A percentile compares a stretch with the other conserved stretches of the same genome.
Evolutionary conservation across 768 basidiomycete genomes (phyloP).

Genomic region (Lentinus brumalis): DNA sequence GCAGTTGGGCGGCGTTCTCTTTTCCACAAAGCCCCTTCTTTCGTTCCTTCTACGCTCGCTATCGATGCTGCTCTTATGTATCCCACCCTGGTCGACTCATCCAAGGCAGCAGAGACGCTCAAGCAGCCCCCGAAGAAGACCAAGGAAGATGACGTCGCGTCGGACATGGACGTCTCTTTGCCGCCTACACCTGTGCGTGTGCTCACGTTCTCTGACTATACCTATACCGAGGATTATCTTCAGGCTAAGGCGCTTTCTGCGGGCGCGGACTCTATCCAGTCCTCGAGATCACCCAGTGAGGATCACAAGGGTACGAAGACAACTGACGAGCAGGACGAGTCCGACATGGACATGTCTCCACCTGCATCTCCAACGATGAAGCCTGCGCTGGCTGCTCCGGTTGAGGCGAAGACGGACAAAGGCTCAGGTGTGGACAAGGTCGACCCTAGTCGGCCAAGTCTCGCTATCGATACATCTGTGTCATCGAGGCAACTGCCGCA

Average conservation of each 20-base stretch:
- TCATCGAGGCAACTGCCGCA: constrained; percentile 5
- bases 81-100: not conserved
- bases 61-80: constrained; percentile 14
- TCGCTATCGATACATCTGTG: constrained; percentile 11
- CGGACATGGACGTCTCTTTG: constrained; percentile 15
- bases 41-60: constrained; percentile 17
- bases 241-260: not conserved
- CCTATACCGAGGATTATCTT: not conserved
- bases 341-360: constrained; percentile 23
- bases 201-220: no score
- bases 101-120: not conserved
- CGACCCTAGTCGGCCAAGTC: constrained; percentile 7
- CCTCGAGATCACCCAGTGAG: not conserved
- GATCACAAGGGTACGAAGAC: not conserved
- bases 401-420: not conserved
- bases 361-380: constrained; percentile 11
- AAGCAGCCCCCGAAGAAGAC: not conserved
- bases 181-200: not conserved
- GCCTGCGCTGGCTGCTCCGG: not conserved
- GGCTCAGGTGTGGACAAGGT: not conserved
- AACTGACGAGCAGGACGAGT: constrained; percentile 5
- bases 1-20: constrained; percentile 3
- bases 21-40: constrained; percentile 9
- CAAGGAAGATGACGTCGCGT: not conserved
- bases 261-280: not conserved